phyloP scores from a whole-genome alignment of 73 alveolate genomes.

The Tetrahymena elliotti region DNA sequence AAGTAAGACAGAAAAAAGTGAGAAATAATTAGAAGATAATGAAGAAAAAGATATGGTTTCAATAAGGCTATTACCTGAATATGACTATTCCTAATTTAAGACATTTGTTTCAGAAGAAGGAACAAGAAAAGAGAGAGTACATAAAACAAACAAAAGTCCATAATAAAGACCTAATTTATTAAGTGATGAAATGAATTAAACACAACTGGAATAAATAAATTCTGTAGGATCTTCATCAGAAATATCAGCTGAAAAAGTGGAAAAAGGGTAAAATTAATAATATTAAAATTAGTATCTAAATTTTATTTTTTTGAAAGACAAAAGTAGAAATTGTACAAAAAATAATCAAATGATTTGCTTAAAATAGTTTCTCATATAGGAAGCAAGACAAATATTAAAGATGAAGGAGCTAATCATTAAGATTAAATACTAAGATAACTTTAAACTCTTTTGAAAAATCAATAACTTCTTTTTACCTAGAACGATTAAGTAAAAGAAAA shows the following conservation, averaged over 20 bases:
- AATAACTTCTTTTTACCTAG: background rate
- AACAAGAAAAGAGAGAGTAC: background rate
- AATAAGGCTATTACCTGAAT: background rate
- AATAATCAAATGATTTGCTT: background rate
- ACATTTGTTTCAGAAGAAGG: background rate
- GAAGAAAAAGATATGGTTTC: background rate
- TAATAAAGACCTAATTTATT: background rate
- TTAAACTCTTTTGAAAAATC: background rate
- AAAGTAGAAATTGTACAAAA: background rate
- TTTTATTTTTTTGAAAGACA: background rate
- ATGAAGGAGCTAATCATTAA: background rate
- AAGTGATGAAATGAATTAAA: background rate
- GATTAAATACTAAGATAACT: background rate
- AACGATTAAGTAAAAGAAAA: background rate
- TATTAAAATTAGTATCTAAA: background rate
- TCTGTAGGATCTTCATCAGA: background rate
- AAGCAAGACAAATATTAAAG: background rate
- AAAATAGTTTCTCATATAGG: background rate
- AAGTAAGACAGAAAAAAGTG: background rate
- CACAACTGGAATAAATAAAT: background rate
- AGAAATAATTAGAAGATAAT: background rate
- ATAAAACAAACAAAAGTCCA: background rate
- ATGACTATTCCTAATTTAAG: background rate
- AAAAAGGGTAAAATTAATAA: background rate
- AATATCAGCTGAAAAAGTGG: background rate